These are phyloP conservation scores for Carex scoparia DNA, from an alignment of 176 grass and related monocot species.

Conservation along the genomic window DNA sequence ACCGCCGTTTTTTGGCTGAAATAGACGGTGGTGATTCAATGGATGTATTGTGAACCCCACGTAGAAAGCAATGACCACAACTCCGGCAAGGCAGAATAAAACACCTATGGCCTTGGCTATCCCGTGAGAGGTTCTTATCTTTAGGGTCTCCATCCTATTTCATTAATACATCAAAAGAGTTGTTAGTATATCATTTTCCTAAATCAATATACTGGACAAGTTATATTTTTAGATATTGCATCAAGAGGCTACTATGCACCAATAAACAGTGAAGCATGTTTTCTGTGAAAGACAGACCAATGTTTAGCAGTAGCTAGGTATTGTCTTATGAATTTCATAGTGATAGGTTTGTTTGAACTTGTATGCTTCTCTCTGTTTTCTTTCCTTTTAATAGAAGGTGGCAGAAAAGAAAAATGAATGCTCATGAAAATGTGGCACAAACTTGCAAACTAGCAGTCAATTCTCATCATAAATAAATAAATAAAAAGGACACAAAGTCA, in stretches of 20 bases:
- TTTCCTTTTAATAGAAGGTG: not conserved
- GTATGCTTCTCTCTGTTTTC: not conserved
- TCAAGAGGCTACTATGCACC: not conserved
- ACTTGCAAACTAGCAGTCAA: not conserved
- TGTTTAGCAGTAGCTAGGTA: not conserved
- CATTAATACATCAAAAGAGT: not conserved
- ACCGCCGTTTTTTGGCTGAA: not conserved
- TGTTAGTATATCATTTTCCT: not conserved
- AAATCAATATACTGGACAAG: not conserved
- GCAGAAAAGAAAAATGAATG: not conserved
- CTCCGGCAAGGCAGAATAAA: slow-evolving; percentile 41
- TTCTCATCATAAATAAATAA: not conserved
- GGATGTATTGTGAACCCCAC: slow-evolving; percentile 39
- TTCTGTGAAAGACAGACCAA: not conserved
- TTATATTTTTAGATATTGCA: not conserved
- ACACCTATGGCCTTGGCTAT: slow-evolving; percentile 44
- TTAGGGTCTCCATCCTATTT: slow-evolving; percentile 50
- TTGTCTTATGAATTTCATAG: not conserved
- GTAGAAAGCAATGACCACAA: slow-evolving; percentile 48
- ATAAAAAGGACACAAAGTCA: not conserved
- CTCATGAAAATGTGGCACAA: not conserved
- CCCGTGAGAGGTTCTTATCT: slow-evolving; percentile 33
- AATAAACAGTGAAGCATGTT: not conserved
- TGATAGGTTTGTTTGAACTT: not conserved
- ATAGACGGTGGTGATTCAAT: slow-evolving; percentile 36